Evolutionary conservation across 352 stramenopile species (phyloP).

Genomic region (Phytopythium cucurbitacearum): DNA sequence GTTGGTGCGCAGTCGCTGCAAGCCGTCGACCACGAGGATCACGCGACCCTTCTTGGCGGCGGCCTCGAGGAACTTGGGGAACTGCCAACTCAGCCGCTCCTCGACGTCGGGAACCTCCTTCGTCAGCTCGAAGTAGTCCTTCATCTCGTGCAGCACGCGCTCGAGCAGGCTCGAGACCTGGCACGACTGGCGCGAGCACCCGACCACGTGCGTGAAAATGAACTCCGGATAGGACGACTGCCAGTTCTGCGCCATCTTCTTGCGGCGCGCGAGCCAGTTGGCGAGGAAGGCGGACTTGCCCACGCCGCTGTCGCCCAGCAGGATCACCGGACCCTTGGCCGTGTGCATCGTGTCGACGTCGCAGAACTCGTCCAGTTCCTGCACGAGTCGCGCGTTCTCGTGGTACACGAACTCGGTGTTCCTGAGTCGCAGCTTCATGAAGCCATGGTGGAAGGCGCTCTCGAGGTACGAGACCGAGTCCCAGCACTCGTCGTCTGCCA

Average conservation of each 20-base stretch:
- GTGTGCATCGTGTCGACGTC: constrained; percentile 84
- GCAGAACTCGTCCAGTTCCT: constrained; percentile 79
- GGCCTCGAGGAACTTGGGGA: constrained; percentile 88
- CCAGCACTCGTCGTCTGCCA: constrained; percentile 52
- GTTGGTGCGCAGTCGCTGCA: constrained; percentile 80
- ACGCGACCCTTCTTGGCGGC: constrained; percentile 87
- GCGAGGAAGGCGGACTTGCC: constrained; percentile 76
- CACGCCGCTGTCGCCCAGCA: constrained; percentile 67
- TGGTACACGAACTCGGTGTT: constrained; percentile 72
- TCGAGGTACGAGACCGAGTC: constrained; percentile 81
- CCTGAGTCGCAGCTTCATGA: constrained; percentile 69
- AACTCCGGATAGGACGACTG: constrained; percentile 82
- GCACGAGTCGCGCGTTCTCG: constrained; percentile 55
- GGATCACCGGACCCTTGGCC: constrained; percentile 67
- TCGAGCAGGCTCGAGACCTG: constrained; percentile 85
- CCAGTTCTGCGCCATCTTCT: constrained; percentile 85
- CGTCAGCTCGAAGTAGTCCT: constrained; percentile 89
- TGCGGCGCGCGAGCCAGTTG: constrained; percentile 78
- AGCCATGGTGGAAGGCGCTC: constrained; percentile 76
- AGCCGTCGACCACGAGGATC: constrained; percentile 88
- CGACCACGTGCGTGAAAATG: constrained; percentile 90
- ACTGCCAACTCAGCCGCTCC: constrained; percentile 88
- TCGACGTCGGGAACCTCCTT: constrained; percentile 81
- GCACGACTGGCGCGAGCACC: constrained; percentile 83
- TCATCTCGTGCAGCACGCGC: constrained; percentile 85